Evolutionary conservation across 352 stramenopile genomes (phyloP).

Genomic region (Pythium rishiriense): DNA sequence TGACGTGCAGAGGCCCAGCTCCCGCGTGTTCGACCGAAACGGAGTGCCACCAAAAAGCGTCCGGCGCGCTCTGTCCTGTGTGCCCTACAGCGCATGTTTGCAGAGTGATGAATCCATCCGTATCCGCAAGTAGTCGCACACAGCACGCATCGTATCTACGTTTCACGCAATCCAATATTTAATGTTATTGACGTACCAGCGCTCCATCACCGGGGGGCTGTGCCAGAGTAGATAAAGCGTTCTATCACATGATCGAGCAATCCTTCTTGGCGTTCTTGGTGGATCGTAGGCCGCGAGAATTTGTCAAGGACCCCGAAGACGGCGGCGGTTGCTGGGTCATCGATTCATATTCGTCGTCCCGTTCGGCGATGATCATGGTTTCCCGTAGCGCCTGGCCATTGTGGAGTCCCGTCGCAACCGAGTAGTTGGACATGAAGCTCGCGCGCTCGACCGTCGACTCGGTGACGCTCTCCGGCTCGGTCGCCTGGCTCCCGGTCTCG

Average conservation of each 20-base stretch:
- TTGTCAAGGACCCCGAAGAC: background rate
- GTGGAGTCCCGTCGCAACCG: constrained; percentile 42
- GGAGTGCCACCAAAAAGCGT: constrained; percentile 15
- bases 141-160: background rate
- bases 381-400: constrained; percentile 60
- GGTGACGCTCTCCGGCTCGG: constrained; percentile 31
- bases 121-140: background rate
- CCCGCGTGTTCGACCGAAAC: constrained; percentile 12
- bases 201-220: background rate
- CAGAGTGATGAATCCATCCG: constrained; percentile 6
- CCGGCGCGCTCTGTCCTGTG: constrained; percentile 9
- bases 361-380: constrained; percentile 68
- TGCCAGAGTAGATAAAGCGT: background rate
- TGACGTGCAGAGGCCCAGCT: constrained; percentile 2
- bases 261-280: constrained; percentile 28
- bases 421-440: constrained; percentile 68
- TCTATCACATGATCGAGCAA: constrained; percentile 38
- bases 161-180: constrained; percentile 1
- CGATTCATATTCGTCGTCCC: constrained; percentile 46
- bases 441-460: constrained; percentile 50
- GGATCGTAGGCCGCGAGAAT: constrained; percentile 8
- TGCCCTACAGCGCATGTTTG: constrained; percentile 59
- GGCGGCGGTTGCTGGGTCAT: constrained; percentile 16
- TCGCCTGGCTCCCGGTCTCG: constrained; percentile 48
- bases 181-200: constrained; percentile 15